Base-by-base conservation (phyloP, 2,329 filamentous ascomycete species). In the Paecilomyces variotii region DNA sequence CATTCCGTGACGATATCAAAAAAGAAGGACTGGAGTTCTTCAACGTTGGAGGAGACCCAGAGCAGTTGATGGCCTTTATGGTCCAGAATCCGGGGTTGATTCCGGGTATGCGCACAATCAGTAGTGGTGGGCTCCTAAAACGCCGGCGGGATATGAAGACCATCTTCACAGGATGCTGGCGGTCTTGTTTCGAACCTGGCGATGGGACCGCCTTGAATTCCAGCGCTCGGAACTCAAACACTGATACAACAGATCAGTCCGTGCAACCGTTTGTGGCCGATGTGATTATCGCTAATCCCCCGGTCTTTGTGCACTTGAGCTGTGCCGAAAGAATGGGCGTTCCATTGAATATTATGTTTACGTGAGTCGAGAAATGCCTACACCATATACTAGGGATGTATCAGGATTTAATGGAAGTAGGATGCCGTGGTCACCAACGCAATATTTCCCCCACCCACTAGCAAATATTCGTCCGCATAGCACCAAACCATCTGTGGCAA, bases 121-220 rank as follows among this genome's bases (percentile, higher is more conserved):
- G 85, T 60, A 88, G 82, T 62, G 90, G 90, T 6, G 90, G 94
- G 68, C 84, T 96, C 54, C 86, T 83, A 49, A 88, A 87, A 72
- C 81, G 90, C 30, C 82, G 90, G 30, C 85, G 82, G 61, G 89
- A 88, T 14, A 91, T 95, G 61, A 84, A 86, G 59, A 83, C 90
- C 60, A 92, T 94, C 62, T 77, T 96, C n/a, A 78, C 88, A 26
- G 91, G 91, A 0, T 94, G 89, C 67, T 96, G 91, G 92, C 81
- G 87, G 65, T 91, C 90, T 0, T 96, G 91, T 69, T 87, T 90
- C 63, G 88, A 95, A 73, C 83, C 87, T 3, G 89, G 89, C 1
- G 82, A 93, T 67, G 90, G 89, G 0, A 64, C 78, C 70, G 70
- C 80, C 72, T 24, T 19, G n/a, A 14, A 19, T 14, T 14, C 19